Evolutionary conservation across 805 yeast genomes (phyloP), one percentile per base, ranked within the genome.

Genomic region (Saccharomycopsis fibuligera): DNA sequence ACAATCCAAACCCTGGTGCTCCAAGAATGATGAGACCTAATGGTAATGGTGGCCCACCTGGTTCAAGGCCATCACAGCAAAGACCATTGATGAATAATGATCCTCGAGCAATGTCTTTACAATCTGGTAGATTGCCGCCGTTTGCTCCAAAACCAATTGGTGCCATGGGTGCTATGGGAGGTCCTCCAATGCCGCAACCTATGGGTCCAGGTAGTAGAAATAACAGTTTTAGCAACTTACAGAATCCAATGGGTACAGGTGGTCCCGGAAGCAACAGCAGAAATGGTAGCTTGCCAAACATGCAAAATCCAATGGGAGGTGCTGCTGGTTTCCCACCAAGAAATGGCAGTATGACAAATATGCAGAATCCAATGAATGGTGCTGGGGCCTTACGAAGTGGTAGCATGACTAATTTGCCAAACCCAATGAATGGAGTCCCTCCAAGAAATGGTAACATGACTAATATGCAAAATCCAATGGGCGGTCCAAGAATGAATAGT

Each of bases 41-140:
- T 10, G 16, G 31, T 16, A 23, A 33, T 19, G 25, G n/a, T 2
- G 17, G 36, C 27, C 39, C 40, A 4, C 12, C 21, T 23, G 31
- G 35, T 14, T 39, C 47, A 38, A 35, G 48, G 25, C 54, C 38
- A 16, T 54, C 49, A 31, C 53, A 38, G 35, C 41, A 35, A 5
- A 41, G 39, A 16, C 41, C 49, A 21, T 37, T 30, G 2, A 43
- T 25, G 12, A 38, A 12, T 1, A 42, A 41, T 42, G 57, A 57
- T 42, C 61, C 65, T 42, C 58, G 70, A 47, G 49, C 68, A 1
- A 66, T 61, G 61, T 61, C 69, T 12, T 51, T 65, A 24, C 61
- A 58, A 39, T 35, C 40, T n/a, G 56, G 48, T 35, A 42, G 55
- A n/a, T 35, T 50, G 38, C 45, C 49, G 5, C 48, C 55, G 35